Percentiles rank a stretch among this genome's conserved stretches.
phyloP scores from a whole-genome alignment of 2,329 filamentous ascomycete species.

The Phoma sp. region DNA sequence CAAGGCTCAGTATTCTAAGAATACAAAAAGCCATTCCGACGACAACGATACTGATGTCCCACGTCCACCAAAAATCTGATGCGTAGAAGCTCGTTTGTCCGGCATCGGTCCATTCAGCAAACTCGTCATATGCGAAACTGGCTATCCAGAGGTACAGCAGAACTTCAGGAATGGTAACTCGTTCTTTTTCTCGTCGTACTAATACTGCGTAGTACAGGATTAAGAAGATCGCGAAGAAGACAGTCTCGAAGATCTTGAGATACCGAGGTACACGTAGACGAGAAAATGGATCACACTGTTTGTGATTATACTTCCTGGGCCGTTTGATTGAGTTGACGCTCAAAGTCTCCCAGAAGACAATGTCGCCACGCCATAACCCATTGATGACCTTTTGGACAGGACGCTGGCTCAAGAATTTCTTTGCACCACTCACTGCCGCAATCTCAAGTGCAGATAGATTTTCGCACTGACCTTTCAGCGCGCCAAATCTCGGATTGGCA shows the following conservation, averaged over 20 bases:
- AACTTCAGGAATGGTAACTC: conserved; percentile 72
- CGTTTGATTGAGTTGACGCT: conserved; percentile 75
- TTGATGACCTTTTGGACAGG: conserved; percentile 83
- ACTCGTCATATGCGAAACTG: conserved; percentile 85
- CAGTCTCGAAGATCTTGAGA: conserved; percentile 80
- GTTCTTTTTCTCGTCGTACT: conserved; percentile 70
- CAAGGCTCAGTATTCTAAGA: conserved; percentile 70
- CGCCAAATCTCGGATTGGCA: conserved; percentile 55
- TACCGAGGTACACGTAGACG: conserved; percentile 81
- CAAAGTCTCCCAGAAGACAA: conserved; percentile 85
- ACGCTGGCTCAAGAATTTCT: conserved; percentile 81
- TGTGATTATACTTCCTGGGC: conserved; percentile 74
- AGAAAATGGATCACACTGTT: conserved; percentile 57
- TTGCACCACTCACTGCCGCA: conserved; percentile 78
- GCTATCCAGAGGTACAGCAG: conserved; percentile 85
- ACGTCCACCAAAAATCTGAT: conserved; percentile 45
- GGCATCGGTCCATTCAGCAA: conserved; percentile 74
- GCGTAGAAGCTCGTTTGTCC: conserved; percentile 72
- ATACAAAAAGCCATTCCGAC: conserved; percentile 74
- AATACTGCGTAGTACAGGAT: conserved; percentile 86
- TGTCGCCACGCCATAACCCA: conserved; percentile 81
- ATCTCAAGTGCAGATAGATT: conserved; percentile 87
- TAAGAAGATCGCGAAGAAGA: conserved; percentile 80
- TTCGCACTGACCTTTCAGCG: conserved; percentile 74
- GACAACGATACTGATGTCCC: conserved; percentile 65